Evolutionary conservation across 345 rosid genomes (phyloP).

Genomic region (Syzygium aqueum): DNA sequence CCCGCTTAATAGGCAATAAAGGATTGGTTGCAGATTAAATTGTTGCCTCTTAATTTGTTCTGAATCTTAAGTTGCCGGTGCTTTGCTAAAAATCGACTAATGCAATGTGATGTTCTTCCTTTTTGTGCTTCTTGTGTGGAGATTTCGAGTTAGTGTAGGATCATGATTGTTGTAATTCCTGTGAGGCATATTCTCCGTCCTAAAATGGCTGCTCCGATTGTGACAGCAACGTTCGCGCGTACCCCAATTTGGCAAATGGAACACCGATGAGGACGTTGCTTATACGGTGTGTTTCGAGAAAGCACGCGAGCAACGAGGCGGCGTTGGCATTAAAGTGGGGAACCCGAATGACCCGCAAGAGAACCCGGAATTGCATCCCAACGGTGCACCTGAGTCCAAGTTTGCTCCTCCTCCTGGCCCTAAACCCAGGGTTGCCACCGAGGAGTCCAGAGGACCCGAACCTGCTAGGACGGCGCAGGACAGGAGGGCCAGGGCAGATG

Average conservation of each 20-base stretch:
- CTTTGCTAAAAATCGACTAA: background rate
- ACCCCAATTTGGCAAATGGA: slow-evolving; percentile 93
- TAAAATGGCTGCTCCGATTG: background rate
- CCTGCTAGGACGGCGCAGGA: slow-evolving; percentile 18
- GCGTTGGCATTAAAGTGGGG: slow-evolving; percentile 20
- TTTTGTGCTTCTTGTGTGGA: background rate
- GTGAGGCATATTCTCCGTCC: background rate
- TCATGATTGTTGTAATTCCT: background rate
- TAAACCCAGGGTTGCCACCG: background rate
- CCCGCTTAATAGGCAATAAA: background rate
- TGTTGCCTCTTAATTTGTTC: background rate
- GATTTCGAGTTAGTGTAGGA: background rate
- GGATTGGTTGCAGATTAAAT: background rate
- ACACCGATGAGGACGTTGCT: slow-evolving; percentile 54
- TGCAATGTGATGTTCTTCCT: background rate
- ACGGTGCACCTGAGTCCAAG: slow-evolving; percentile 16
- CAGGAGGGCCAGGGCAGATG: slow-evolving; percentile 16
- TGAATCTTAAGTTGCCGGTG: background rate
- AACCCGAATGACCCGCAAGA: slow-evolving; percentile 80
- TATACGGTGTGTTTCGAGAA: slow-evolving; percentile 83
- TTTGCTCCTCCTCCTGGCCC: slow-evolving; percentile 26
- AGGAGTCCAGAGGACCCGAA: slow-evolving; percentile 18
- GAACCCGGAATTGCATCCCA: slow-evolving; percentile 26
- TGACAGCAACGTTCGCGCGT: slow-evolving; percentile 63
- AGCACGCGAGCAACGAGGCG: slow-evolving; percentile 55